Conservation (phyloP, 441 rosid species). For the Lepidium campestre region DNA sequence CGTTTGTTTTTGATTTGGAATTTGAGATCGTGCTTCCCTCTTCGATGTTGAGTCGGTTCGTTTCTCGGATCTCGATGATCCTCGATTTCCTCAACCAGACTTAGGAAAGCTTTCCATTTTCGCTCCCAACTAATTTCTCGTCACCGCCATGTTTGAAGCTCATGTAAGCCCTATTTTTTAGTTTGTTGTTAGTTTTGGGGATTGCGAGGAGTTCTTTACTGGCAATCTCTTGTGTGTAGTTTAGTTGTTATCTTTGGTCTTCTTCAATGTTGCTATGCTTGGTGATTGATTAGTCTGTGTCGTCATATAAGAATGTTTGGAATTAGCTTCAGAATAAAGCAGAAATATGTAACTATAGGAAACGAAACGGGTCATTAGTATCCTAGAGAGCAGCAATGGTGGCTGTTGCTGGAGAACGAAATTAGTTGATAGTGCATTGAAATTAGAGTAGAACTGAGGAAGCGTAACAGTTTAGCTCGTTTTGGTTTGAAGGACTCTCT, state of each 20-base stretch:
- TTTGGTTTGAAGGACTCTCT: neutral
- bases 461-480: neutral
- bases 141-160: conserved; percentile 77
- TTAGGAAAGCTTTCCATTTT: neutral
- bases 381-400: neutral
- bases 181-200: neutral
- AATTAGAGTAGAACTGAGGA: neutral
- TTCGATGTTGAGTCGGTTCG: conserved; percentile 24
- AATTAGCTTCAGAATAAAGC: neutral
- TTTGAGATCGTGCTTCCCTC: conserved; percentile 20
- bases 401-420: neutral
- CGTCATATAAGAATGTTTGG: neutral
- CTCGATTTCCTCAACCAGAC: conserved; percentile 22
- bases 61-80: conserved; percentile 35
- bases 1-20: conserved; percentile 15
- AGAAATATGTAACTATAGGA: neutral
- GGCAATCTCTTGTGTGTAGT: neutral
- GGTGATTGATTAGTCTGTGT: neutral
- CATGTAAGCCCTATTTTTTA: conserved; percentile 51
- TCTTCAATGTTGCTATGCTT: neutral
- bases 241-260: neutral
- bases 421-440: neutral
- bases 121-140: conserved; percentile 10
- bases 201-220: neutral
- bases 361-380: neutral